A percentile compares a stretch with the other conserved stretches of the same genome.
phyloP scores from a whole-genome alignment of 2,329 filamentous ascomycete genomes.

The Periconia sp. region DNA sequence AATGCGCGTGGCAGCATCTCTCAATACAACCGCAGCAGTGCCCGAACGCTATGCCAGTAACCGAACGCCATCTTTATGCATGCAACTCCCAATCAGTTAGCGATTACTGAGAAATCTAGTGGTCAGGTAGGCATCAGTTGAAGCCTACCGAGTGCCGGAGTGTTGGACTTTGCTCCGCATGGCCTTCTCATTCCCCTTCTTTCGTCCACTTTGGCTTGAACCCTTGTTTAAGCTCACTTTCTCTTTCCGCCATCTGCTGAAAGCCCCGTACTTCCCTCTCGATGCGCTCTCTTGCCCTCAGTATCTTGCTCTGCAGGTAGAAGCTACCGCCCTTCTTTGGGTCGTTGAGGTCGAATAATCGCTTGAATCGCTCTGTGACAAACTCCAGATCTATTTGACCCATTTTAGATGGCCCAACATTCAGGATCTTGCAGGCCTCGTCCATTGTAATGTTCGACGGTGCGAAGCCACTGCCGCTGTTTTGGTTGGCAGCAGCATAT shows the following conservation, averaged over 20 bases:
- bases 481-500: conserved; percentile 76
- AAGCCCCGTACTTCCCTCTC: conserved; percentile 82
- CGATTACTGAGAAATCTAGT: no score
- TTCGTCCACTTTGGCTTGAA: conserved; percentile 97
- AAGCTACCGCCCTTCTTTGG: conserved; percentile 96
- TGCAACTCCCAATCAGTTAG: background rate
- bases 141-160: background rate
- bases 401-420: conserved; percentile 85
- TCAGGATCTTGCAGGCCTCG: conserved; percentile 96
- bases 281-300: conserved; percentile 89
- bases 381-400: conserved; percentile 79
- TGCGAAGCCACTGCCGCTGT: conserved; percentile 64
- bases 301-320: conserved; percentile 96
- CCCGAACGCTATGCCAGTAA: conserved; percentile 20
- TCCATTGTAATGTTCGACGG: conserved; percentile 85
- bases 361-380: conserved; percentile 88
- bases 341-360: conserved; percentile 91
- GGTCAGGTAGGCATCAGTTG: no score
- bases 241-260: conserved; percentile 72
- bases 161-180: background rate
- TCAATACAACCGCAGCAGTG: conserved; percentile 3
- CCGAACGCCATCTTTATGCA: conserved; percentile 24
- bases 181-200: conserved; percentile 55
- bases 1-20: conserved; percentile 1
- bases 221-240: conserved; percentile 80